A percentile compares a stretch with the other conserved stretches of the same genome.
Evolutionary conservation across 2,329 filamentous ascomycete genomes (phyloP).

Genomic region (Penicillium corylophilum): DNA sequence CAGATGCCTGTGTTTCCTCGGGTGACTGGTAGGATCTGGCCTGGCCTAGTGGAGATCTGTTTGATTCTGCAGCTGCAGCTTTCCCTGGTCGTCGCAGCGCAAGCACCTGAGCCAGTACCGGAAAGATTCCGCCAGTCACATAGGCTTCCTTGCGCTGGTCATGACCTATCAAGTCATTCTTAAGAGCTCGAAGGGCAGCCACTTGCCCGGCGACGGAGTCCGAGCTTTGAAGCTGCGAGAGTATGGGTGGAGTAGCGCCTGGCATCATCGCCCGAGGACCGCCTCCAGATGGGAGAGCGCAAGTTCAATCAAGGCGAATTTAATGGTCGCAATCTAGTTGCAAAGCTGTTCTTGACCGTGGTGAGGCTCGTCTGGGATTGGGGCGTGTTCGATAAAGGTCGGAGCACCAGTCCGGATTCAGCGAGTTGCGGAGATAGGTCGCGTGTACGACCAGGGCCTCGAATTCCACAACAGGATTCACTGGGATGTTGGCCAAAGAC

Average conservation of each 20-base stretch:
- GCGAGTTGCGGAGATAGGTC: slow-evolving; percentile 5
- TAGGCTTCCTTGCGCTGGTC: slow-evolving; percentile 80
- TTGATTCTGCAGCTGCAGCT: slow-evolving; percentile 26
- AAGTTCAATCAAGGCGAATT: background rate
- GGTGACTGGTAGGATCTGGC: slow-evolving; percentile 45
- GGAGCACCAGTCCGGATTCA: slow-evolving; percentile 2
- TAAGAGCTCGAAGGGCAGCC: slow-evolving; percentile 68
- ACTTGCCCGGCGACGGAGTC: slow-evolving; percentile 43
- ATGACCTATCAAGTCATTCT: slow-evolving; percentile 88
- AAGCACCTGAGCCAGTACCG: slow-evolving; percentile 51
- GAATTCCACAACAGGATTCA: background rate
- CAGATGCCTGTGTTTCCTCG: slow-evolving; percentile 56
- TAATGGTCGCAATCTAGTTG: background rate
- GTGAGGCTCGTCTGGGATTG: background rate
- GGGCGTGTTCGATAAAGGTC: slow-evolving; percentile 1
- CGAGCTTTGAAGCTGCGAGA: slow-evolving; percentile 59
- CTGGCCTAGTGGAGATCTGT: slow-evolving; percentile 22
- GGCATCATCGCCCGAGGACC: slow-evolving; percentile 53
- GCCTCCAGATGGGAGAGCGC: slow-evolving; percentile 28
- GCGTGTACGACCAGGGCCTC: background rate
- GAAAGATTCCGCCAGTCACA: slow-evolving; percentile 65
- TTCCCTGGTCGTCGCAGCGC: slow-evolving; percentile 46
- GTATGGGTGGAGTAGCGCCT: slow-evolving; percentile 53
- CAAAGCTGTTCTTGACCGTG: background rate
- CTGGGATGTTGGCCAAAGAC: background rate